These are phyloP conservation scores for Schrenkiella parvula DNA, from an alignment of 345 rosid species.

Conservation along the genomic window DNA sequence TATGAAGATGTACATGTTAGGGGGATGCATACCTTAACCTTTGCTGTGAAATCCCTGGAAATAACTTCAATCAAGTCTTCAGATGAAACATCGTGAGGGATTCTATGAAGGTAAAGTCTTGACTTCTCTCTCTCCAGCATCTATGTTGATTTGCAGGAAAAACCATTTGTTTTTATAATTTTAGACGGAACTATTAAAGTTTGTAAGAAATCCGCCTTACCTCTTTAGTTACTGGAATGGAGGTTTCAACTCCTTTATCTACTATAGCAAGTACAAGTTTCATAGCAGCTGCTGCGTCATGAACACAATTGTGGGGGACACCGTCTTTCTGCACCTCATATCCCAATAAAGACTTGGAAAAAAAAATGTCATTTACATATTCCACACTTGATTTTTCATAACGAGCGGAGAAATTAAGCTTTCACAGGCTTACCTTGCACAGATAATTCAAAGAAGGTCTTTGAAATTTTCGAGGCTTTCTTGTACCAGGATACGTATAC, in stretches of 20 bases:
- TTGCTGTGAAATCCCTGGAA: conserved; percentile 42
- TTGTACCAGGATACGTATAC: conserved; percentile 34
- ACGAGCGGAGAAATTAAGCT: neutral
- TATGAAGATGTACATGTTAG: neutral
- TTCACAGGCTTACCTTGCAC: conserved; percentile 51
- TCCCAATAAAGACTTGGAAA: conserved; percentile 53
- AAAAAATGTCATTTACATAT: too few relatives aligned
- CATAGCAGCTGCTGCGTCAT: conserved; percentile 84
- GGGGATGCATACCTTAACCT: conserved; percentile 41
- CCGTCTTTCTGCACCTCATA: conserved; percentile 57
- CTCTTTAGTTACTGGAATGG: conserved; percentile 34
- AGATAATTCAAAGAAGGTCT: conserved; percentile 59
- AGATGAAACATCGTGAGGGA: conserved; percentile 45
- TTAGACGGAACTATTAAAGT: neutral
- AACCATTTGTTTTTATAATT: too few relatives aligned
- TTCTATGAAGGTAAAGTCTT: conserved; percentile 61
- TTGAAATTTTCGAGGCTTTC: neutral
- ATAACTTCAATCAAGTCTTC: conserved; percentile 42
- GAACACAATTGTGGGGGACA: conserved; percentile 61
- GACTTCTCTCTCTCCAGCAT: conserved; percentile 41
- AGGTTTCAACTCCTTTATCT: conserved; percentile 42
- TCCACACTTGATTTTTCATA: too few relatives aligned
- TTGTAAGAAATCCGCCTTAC: conserved; percentile 32
- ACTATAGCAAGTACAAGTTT: conserved; percentile 62
- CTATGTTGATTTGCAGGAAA: conserved; percentile 30